Evolutionary conservation across 1,284 basidiomycete species (phyloP), one percentile per base, ranked within the genome.

Genomic region (Erythrobasidium hasegawianum): DNA sequence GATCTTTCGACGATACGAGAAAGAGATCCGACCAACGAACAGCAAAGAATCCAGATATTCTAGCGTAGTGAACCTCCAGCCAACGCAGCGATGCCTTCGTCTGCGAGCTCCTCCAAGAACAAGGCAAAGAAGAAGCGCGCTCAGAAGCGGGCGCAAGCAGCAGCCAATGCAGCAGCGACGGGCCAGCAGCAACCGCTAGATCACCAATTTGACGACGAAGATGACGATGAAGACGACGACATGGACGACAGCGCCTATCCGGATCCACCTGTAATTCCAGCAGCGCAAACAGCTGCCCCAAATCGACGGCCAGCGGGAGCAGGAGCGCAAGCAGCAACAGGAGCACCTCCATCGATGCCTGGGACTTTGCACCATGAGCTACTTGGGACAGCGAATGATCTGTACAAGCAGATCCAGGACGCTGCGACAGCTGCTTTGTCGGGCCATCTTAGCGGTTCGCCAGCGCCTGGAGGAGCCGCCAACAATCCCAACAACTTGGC

Each of bases 361-460:
- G 43, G 43, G 22, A 18, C 43, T 5, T 14, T 47, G 14, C 81
- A 83, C 54, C 80, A 78, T 40, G 83, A 84, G 72, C 77, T 85
- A 47, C 73, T 84, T 43, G 80, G 81, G 41, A 83, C 82, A 49
- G 82, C 82, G 47, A 80, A 81, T 71, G 83, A 86, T 68, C 75
- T 85, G 60, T 83, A 83, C 72, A 80, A 81, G 73, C 81, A 80
- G 72, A 81, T 84, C 74, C 83, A 84, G 71, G 76, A 77, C 41
- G 79, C 77, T 54, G 74, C 76, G 18, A 78, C 79, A 52, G 77
- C 78, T 43, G 72, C 72, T 20, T 64, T 73, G 45, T 68, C 67
- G 40, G 69, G 55, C 16, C 60, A 59, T 33, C 33, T 33, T 33
- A 33, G 33, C 33, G 33, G 33, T 71, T 71, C 67, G 69, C 71